Conservation (phyloP, 805 yeast genomes). For the Cyberlindnera maclurae region DNA sequence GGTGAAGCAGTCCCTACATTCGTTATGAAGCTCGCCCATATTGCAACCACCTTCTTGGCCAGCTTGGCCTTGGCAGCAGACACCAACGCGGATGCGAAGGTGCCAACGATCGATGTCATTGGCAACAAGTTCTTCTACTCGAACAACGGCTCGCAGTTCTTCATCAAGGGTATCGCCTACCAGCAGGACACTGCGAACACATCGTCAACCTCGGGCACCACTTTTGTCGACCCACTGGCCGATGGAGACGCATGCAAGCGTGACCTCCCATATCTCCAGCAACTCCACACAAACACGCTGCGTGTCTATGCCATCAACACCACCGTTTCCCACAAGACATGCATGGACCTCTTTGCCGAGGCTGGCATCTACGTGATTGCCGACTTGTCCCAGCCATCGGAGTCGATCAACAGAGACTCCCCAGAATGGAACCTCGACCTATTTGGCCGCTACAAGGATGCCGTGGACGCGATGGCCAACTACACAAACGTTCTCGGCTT, state of each 20-base stretch:
- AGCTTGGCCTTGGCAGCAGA: conserved; percentile 14
- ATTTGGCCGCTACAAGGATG: conserved; percentile 64
- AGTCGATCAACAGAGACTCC: conserved; percentile 60
- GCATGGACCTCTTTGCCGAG: conserved; percentile 61
- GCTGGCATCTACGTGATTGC: conserved; percentile 84
- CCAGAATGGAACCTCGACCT: conserved; percentile 68
- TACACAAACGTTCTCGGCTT: conserved; percentile 78
- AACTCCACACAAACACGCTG: conserved; percentile 58
- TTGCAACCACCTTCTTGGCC: conserved; percentile 2
- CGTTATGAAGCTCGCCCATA: conserved; percentile 2
- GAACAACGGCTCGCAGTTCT: conserved; percentile 67
- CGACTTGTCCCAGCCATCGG: conserved; percentile 70
- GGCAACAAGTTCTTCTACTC: conserved; percentile 68
- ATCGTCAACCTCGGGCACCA: conserved; percentile 21
- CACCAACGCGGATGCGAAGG: conserved; percentile 23
- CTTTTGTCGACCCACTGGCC: conserved; percentile 58
- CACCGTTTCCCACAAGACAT: conserved; percentile 53
- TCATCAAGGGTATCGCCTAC: conserved; percentile 69
- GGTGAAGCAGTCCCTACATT: too few species aligned
- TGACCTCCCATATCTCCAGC: conserved; percentile 59
- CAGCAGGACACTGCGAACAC: conserved; percentile 53
- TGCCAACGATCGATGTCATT: conserved; percentile 47
- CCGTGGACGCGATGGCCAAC: conserved; percentile 63
- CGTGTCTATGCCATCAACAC: conserved; percentile 78
- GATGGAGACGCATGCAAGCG: conserved; percentile 57